Base-by-base conservation (phyloP, 108 stramenopile species). In the Cyclotella baltica region DNA sequence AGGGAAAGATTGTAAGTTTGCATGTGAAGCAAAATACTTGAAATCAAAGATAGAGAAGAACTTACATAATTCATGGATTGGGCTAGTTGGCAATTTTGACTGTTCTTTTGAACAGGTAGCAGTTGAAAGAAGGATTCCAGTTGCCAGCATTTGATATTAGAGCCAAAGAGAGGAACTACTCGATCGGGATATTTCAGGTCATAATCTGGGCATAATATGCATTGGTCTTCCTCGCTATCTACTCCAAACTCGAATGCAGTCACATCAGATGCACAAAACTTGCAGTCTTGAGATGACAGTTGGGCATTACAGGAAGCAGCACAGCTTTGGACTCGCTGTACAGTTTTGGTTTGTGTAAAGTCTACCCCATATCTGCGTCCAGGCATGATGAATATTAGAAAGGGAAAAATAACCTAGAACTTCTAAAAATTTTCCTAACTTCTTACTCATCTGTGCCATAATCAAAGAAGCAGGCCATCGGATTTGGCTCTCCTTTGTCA, bases 141-240 rank as follows among this genome's bases (percentile, higher is more conserved):
- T 22, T 70, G 68, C 68, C 68, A 70, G 20, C 68, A 70, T 13
- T 51, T 70, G 51, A 70, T 34, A 53, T 31, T 22, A 18, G 9
- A 8, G 50, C 53, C 52, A 35, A 70, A 70, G 5, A 70, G 34
- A 53, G 68, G 68, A 8, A 70, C 50, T 3, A 57, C 10, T 36
- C 68, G 31, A n/a, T 56, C 55, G 23, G 68, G 68, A 22, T 70
- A 70, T 35, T 31, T 51, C 68, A 70, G n/a, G 22, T 70, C 68
- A 22, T 70, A 57, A 3, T 70, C 25, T 4, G 68, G 68, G n/a
- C 66, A 67, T 4, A 67, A 67, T 19, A 67, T 40, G 50, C 66
- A 67, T 6, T n/a, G 6, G 40, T 67, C 68, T 36, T 36, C 52
- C 20, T 36, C 38, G 34, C 53, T 22, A 5, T 11, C 51, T 6